Evolutionary conservation across 2,329 filamentous ascomycete species (phyloP).

Genomic region (Aciculosporium take): DNA sequence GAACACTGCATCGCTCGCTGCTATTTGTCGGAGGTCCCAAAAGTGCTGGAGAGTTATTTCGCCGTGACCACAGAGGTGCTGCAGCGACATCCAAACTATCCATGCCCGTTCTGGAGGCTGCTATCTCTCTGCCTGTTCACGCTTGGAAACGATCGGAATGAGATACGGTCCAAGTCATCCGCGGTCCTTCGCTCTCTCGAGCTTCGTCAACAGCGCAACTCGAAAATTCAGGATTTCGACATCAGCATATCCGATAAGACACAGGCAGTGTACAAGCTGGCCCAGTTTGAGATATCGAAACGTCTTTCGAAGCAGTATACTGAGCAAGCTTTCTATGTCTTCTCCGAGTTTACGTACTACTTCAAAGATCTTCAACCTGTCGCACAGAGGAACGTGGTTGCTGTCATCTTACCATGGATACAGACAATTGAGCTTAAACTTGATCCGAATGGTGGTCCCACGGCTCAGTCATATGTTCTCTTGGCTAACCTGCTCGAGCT

Average conservation of each 20-base stretch:
- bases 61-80: slow-evolving; percentile 81
- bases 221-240: slow-evolving; percentile 91
- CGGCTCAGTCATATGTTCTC: slow-evolving; percentile 83
- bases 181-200: slow-evolving; percentile 69
- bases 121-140: slow-evolving; percentile 82
- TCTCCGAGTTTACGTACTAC: slow-evolving; percentile 87
- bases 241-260: slow-evolving; percentile 98
- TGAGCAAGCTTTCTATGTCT: slow-evolving; percentile 81
- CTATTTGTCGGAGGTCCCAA: slow-evolving; percentile 66
- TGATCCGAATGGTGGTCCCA: slow-evolving; percentile 82
- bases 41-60: slow-evolving; percentile 90
- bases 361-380: slow-evolving; percentile 77
- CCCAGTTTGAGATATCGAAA: slow-evolving; percentile 92
- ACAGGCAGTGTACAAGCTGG: slow-evolving; percentile 91
- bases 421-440: slow-evolving; percentile 86
- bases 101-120: slow-evolving; percentile 79
- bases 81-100: slow-evolving; percentile 67
- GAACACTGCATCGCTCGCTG: slow-evolving; percentile 86
- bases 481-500: slow-evolving; percentile 92
- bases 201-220: slow-evolving; percentile 61
- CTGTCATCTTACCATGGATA: slow-evolving; percentile 90
- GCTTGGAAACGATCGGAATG: slow-evolving; percentile 78
- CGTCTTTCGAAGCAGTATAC: slow-evolving; percentile 77
- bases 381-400: slow-evolving; percentile 85
- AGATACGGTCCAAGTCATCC: slow-evolving; percentile 78